Percentiles rank a stretch among this genome's conserved stretches.
phyloP scores from a whole-genome alignment of 2,329 filamentous ascomycete species.

The Aspergillus sojae region DNA sequence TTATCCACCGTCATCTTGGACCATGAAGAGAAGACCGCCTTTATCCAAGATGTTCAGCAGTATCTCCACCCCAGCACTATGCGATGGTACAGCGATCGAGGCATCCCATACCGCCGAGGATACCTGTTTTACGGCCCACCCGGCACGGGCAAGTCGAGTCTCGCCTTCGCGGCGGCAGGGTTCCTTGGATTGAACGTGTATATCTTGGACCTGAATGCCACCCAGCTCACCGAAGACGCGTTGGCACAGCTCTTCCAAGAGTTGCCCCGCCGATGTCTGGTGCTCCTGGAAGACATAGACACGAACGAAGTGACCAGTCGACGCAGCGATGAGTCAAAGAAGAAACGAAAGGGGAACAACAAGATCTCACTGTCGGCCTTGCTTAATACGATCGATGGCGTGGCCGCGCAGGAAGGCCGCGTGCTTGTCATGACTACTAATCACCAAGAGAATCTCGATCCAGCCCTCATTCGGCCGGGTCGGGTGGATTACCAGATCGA shows the following conservation, averaged over 20 bases:
- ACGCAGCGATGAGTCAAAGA: background rate
- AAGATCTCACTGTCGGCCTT: constrained; percentile 7
- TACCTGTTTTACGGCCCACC: constrained; percentile 48
- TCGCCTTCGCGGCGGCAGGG: constrained; percentile 49
- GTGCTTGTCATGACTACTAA: constrained; percentile 13
- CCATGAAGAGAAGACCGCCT: background rate
- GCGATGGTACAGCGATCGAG: constrained; percentile 25
- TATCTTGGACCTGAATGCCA: constrained; percentile 60
- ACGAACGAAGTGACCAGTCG: constrained; percentile 9
- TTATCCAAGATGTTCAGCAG: constrained; percentile 7
- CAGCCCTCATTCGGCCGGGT: constrained; percentile 7
- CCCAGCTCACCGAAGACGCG: constrained; percentile 63
- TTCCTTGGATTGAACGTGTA: constrained; percentile 69
- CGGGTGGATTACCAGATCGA: constrained; percentile 9
- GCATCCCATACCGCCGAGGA: constrained; percentile 75
- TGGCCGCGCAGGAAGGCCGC: constrained; percentile 10
- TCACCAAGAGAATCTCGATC: constrained; percentile 7
- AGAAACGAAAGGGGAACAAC: constrained; percentile 6
- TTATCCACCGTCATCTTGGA: constrained; percentile 9
- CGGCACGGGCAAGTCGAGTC: constrained; percentile 19
- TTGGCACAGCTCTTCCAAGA: constrained; percentile 59
- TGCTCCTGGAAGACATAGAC: constrained; percentile 71
- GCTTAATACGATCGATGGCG: constrained; percentile 9
- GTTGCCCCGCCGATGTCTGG: constrained; percentile 65
- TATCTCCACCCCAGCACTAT: constrained; percentile 11